Base-by-base conservation (phyloP, 148 eudicot genomes). In the Chenopodium formosanum region DNA sequence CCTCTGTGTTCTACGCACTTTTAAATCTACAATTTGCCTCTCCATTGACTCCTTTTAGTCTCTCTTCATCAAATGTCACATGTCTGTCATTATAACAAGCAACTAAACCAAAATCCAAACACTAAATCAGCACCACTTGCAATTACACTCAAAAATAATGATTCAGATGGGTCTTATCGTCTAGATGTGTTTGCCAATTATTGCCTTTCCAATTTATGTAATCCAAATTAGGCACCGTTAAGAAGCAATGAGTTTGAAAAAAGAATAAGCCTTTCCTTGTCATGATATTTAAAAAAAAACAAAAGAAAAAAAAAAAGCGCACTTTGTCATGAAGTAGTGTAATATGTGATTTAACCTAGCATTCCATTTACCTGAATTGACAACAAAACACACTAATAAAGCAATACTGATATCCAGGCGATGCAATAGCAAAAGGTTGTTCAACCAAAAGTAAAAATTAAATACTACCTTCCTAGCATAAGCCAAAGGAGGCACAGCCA, bases 401-500 rank as follows among this genome's bases (percentile, higher is more conserved):
- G 1, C 62, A 56, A 14, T 56, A 5, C 19, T 56, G 20, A 17
- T 5, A 34, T 37, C 0, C 7, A 37, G 7, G 5, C 1, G 7
- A 56, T 56, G 22, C 62, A 56, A 56, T 56, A 17, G 7, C 16
- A 56, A 56, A 16, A 11, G 19, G 6, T 17, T 16, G 5, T 1
- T 56, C 1, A 1, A 56, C 22, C 52, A 22, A 10, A 0, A 72
- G 48, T 75, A 22, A 52, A 75, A 27, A 47, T 68, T 20, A 29
- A 79, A 44, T 10, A 25, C 65, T 91, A 96, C 99, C 99, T 92
- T 92, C 82, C 80, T 91, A 48, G 99, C 98, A 89, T 94, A 94
- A 53, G 94, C 97, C 84, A 94, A 82, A 27, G 99, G 98, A 76
- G 99, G 95, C 48, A 94, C 99, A 76, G 99, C 98, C 91, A 94